These are phyloP conservation scores for Termitomyces eurrhizus DNA, from an alignment of 768 basidiomycete species.

Conservation along the genomic window DNA sequence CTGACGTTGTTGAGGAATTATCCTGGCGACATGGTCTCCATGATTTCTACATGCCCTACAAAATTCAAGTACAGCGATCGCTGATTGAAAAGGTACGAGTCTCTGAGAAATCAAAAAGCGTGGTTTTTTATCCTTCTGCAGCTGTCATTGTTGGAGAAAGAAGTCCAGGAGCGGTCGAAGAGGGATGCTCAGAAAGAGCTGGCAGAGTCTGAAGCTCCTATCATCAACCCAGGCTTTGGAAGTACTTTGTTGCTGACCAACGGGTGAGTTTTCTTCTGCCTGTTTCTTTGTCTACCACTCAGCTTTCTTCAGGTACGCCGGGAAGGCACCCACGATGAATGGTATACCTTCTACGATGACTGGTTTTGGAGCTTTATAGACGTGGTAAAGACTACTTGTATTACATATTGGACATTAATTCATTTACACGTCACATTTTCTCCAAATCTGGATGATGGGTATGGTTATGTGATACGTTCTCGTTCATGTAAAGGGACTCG, in stretches of 20 bases:
- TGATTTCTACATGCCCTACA: conserved; percentile 98
- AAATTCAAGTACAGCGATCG: conserved; percentile 81
- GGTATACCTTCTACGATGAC: conserved; percentile 72
- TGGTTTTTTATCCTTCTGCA: conserved; percentile 21
- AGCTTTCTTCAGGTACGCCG: conserved; percentile 42
- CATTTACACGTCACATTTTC: conserved; percentile 4
- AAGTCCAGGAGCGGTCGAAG: conserved; percentile 82
- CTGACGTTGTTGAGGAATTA: conserved; percentile 90
- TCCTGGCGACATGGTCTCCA: conserved; percentile 96
- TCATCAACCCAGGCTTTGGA: conserved; percentile 78
- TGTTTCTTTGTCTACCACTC: conserved; percentile 5
- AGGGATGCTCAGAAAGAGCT: conserved; percentile 89
- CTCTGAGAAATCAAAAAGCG: not conserved
- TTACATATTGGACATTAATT: conserved; percentile 26
- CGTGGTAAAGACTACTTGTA: conserved; percentile 21
- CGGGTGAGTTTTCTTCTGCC: conserved; percentile 46
- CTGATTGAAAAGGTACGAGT: conserved; percentile 64
- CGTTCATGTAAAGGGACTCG: not conserved
- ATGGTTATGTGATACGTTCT: not conserved
- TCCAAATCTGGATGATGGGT: not conserved
- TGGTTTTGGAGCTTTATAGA: conserved; percentile 46
- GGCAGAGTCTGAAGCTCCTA: conserved; percentile 79
- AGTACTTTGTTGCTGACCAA: conserved; percentile 67
- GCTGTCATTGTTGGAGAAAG: conserved; percentile 80
- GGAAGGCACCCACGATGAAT: conserved; percentile 68